Evolutionary conservation across 495 filamentous ascomycete genomes (phyloP).

Genomic region (Penicillium paxilli): DNA sequence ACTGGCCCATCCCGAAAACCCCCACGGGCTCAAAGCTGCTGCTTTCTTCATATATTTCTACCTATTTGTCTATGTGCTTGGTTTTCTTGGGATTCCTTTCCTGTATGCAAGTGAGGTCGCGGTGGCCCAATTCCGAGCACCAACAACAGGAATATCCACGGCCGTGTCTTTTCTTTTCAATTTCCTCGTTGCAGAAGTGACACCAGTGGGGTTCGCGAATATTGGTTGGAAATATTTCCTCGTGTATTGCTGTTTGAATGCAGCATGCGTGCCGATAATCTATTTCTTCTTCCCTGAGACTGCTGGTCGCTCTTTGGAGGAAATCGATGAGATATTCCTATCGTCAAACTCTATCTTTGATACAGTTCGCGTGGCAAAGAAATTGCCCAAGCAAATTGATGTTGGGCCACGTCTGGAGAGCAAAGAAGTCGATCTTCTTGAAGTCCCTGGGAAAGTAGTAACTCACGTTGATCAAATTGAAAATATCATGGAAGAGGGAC

Average conservation of each 20-base stretch:
- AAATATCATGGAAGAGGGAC: no score
- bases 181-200: conserved; percentile 46
- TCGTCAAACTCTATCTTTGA: conserved; percentile 21
- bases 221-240: conserved; percentile 48
- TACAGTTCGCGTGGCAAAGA: conserved; percentile 5
- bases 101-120: conserved; percentile 64
- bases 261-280: conserved; percentile 11
- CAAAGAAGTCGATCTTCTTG: no score
- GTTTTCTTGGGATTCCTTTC: conserved; percentile 69
- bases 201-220: conserved; percentile 43
- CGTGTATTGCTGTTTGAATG: conserved; percentile 45
- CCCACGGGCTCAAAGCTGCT: not conserved
- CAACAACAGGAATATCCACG: conserved; percentile 61
- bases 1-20: conserved; percentile 21
- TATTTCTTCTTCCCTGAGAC: conserved; percentile 42
- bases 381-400: no score
- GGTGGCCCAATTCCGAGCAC: conserved; percentile 63
- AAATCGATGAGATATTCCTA: conserved; percentile 42
- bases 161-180: conserved; percentile 62
- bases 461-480: no score
- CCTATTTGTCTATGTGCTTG: conserved; percentile 41
- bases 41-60: conserved; percentile 26
- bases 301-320: conserved; percentile 41
- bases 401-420: no score
- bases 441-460: no score